These are phyloP conservation scores for Lyophyllum decastes DNA, from an alignment of 768 basidiomycete genomes.

Conservation along the genomic window DNA sequence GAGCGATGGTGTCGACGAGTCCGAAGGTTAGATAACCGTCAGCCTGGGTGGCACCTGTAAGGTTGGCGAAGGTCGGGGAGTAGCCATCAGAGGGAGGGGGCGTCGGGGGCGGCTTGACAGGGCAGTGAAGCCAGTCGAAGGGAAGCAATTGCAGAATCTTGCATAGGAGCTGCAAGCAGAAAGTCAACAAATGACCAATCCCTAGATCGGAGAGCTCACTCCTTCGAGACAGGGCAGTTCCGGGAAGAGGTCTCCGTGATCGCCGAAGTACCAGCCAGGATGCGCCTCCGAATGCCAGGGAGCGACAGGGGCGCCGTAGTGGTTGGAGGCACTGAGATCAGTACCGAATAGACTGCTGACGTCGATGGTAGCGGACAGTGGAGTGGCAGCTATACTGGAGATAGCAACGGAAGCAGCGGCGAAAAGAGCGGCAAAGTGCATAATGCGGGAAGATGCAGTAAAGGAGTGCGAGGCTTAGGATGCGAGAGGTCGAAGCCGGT, in stretches of 20 bases:
- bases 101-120: constrained; percentile 20
- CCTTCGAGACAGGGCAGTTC: constrained; percentile 32
- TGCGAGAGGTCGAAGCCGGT: constrained; percentile 8
- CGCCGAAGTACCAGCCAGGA: constrained; percentile 48
- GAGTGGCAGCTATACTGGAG: constrained; percentile 20
- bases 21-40: constrained; percentile 44
- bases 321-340: constrained; percentile 31
- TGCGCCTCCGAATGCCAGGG: constrained; percentile 34
- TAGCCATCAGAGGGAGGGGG: constrained; percentile 32
- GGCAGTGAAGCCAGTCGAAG: constrained; percentile 38
- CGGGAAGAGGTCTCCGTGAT: constrained; percentile 26
- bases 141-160: constrained; percentile 35
- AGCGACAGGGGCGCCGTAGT: constrained; percentile 39
- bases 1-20: constrained; percentile 42
- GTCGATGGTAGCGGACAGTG: constrained; percentile 17
- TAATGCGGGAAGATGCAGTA: not conserved
- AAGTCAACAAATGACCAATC: not conserved
- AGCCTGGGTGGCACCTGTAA: constrained; percentile 44
- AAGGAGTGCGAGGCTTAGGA: not conserved
- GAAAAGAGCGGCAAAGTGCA: constrained; percentile 33
- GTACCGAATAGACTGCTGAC: constrained; percentile 18
- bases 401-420: constrained; percentile 22
- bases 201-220: constrained; percentile 12
- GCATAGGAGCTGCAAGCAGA: constrained; percentile 34
- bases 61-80: constrained; percentile 38